phyloP scores from a whole-genome alignment of 768 basidiomycete genomes.

The Lactarius hengduanensis region DNA sequence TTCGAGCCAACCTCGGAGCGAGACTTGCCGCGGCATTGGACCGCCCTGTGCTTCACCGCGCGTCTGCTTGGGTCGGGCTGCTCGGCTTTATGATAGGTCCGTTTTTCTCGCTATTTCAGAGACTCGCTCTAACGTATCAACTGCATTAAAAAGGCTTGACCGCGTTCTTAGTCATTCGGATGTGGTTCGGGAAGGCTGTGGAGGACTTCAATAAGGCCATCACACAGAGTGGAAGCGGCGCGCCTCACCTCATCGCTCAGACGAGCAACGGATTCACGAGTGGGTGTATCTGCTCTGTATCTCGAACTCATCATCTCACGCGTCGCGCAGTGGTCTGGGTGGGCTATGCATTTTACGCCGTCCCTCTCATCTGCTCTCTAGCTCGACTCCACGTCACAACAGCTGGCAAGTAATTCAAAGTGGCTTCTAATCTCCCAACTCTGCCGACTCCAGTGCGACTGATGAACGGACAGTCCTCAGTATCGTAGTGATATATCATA shows the following conservation, averaged over 20 bases:
- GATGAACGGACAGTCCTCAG: conserved; percentile 11
- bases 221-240: conserved; percentile 47
- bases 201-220: conserved; percentile 74
- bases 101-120: conserved; percentile 16
- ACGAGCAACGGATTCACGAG: conserved; percentile 75
- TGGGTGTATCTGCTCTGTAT: conserved; percentile 39
- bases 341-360: conserved; percentile 69
- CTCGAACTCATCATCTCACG: conserved; percentile 10
- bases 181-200: conserved; percentile 80
- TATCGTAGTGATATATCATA: conserved; percentile 12
- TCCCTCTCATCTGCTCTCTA: conserved; percentile 67
- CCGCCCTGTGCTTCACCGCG: conserved; percentile 54
- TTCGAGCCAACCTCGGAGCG: conserved; percentile 61
- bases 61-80: conserved; percentile 72
- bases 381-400: conserved; percentile 64
- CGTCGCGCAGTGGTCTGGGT: conserved; percentile 67
- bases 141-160: conserved; percentile 50
- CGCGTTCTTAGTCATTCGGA: conserved; percentile 67
- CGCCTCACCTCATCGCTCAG: conserved; percentile 58
- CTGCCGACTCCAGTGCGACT: conserved; percentile 12
- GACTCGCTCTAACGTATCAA: neutral
- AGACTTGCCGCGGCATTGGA: conserved; percentile 51
- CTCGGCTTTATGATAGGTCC: conserved; percentile 72
- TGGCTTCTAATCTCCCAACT: neutral
- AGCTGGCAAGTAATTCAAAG: conserved; percentile 37